phyloP scores from a whole-genome alignment of 2,329 filamentous ascomycete genomes.

The Rasamsonia emersonii region DNA sequence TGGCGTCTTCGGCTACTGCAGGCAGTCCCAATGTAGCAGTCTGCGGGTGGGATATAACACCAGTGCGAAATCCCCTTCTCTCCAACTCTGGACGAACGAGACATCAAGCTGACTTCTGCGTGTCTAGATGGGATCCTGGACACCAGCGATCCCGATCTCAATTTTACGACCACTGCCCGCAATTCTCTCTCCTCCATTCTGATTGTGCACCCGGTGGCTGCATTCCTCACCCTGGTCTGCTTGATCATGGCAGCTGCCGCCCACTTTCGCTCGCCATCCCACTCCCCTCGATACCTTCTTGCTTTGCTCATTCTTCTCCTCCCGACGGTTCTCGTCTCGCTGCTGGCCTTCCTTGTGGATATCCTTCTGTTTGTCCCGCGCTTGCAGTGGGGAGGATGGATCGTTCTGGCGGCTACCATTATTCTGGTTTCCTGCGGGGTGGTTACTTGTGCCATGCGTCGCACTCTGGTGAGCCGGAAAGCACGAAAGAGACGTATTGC shows the following conservation, averaged over 20 bases:
- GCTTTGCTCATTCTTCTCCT: conserved; percentile 78
- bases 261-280: conserved; percentile 78
- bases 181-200: conserved; percentile 76
- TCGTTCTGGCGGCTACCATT: conserved; percentile 82
- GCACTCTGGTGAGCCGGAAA: conserved; percentile 83
- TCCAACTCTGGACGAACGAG: not conserved
- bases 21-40: conserved; percentile 54
- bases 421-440: conserved; percentile 73
- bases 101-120: conserved; percentile 7
- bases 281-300: conserved; percentile 83
- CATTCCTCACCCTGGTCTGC: conserved; percentile 76
- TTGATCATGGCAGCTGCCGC: conserved; percentile 69
- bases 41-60: conserved; percentile 80
- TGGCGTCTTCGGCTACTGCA: conserved; percentile 88
- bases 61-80: conserved; percentile 46
- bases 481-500: conserved; percentile 86
- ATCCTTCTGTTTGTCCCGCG: conserved; percentile 92
- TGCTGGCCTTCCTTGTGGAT: conserved; percentile 86
- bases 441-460: conserved; percentile 88
- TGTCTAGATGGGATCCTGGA: conserved; percentile 40
- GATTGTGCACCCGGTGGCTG: conserved; percentile 86
- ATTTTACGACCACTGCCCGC: conserved; percentile 55
- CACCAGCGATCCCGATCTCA: conserved; percentile 46
- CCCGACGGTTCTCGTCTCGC: conserved; percentile 70
- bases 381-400: conserved; percentile 86